Conservation (phyloP, 176 grass and related monocot genomes). For the Cenchrus americanus region DNA sequence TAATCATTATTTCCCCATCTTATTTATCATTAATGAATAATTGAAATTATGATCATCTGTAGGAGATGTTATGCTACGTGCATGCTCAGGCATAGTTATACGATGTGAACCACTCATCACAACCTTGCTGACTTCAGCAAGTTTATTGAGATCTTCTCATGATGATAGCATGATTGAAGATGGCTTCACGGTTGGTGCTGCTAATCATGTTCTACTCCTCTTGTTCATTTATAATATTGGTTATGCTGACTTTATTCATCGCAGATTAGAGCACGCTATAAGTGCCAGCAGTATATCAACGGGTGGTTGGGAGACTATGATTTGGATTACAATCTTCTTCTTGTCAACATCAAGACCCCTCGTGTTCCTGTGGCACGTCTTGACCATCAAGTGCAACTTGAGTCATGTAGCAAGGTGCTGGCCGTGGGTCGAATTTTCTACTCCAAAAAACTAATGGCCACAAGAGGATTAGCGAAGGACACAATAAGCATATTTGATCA, state of each 20-base stretch:
- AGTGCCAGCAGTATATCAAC: neutral
- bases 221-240: neutral
- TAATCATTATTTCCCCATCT: no score
- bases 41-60: neutral
- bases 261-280: neutral
- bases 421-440: conserved; percentile 3
- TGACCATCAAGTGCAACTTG: neutral
- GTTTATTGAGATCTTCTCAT: conserved; percentile 11
- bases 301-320: neutral
- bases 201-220: neutral
- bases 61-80: neutral
- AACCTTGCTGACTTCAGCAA: conserved; percentile 22
- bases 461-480: conserved; percentile 4
- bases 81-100: conserved; percentile 21
- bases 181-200: conserved; percentile 3
- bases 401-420: neutral
- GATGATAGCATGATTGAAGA: conserved; percentile 1
- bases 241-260: neutral
- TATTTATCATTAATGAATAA: neutral
- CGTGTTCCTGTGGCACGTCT: neutral
- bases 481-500: neutral
- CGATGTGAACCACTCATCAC: neutral
- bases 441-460: conserved; percentile 12
- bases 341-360: neutral
- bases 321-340: neutral